These are phyloP conservation scores for Monascus purpureus DNA, from an alignment of 495 filamentous ascomycete genomes.

Conservation along the genomic window DNA sequence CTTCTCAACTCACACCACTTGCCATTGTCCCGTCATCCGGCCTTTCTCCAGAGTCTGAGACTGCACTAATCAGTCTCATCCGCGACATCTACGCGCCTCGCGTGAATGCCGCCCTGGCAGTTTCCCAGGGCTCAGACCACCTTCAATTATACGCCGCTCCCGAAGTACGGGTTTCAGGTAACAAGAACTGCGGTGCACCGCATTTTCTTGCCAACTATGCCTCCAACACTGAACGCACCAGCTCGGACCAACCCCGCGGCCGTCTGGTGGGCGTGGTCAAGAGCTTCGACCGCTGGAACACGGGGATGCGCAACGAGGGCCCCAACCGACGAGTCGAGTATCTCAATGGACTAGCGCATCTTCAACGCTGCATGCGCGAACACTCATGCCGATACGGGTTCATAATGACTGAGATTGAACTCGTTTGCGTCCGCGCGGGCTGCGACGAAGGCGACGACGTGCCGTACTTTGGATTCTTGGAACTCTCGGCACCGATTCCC, in stretches of 20 bases:
- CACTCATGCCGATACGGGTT: slow-evolving; percentile 87
- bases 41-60: slow-evolving; percentile 59
- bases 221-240: slow-evolving; percentile 56
- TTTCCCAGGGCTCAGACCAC: slow-evolving; percentile 49
- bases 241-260: slow-evolving; percentile 56
- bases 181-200: slow-evolving; percentile 38
- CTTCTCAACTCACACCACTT: slow-evolving; percentile 46
- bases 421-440: slow-evolving; percentile 74
- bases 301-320: slow-evolving; percentile 73
- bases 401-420: slow-evolving; percentile 89
- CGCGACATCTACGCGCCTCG: slow-evolving; percentile 58
- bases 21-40: slow-evolving; percentile 36
- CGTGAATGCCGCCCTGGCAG: slow-evolving; percentile 60
- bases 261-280: slow-evolving; percentile 81
- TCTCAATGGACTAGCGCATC: slow-evolving; percentile 64
- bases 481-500: slow-evolving; percentile 51
- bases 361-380: slow-evolving; percentile 84
- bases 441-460: slow-evolving; percentile 47
- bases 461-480: slow-evolving; percentile 74
- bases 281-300: slow-evolving; percentile 85
- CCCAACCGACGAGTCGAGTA: slow-evolving; percentile 73
- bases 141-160: slow-evolving; percentile 43
- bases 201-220: slow-evolving; percentile 58
- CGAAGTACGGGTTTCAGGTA: slow-evolving; percentile 35
- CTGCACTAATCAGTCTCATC: slow-evolving; percentile 54